Evolutionary conservation across 805 yeast genomes (phyloP).

Genomic region (Yarrowia deformans): DNA sequence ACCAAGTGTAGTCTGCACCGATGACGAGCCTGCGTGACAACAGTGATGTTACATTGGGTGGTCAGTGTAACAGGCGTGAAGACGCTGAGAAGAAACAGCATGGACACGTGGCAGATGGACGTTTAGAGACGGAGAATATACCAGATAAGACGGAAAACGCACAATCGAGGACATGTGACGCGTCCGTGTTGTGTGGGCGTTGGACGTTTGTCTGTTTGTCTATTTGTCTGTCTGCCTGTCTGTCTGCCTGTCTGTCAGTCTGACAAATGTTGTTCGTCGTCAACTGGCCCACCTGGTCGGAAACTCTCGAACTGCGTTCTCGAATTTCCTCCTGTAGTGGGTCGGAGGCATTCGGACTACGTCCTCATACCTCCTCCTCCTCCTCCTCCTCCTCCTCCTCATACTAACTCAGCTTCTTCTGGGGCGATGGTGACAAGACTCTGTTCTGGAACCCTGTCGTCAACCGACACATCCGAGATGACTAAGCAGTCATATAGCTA

Average conservation of each 20-base stretch:
- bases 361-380: neutral
- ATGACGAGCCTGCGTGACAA: too few species aligned
- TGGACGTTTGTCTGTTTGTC: too few species aligned
- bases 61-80: too few species aligned
- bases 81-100: too few species aligned
- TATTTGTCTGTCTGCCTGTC: neutral
- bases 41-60: too few species aligned
- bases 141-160: too few species aligned
- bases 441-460: slow-evolving; percentile 93
- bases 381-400: too few species aligned
- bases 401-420: slow-evolving; percentile 64
- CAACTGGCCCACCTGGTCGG: too few species aligned
- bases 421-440: slow-evolving; percentile 99
- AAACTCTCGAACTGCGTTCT: neutral
- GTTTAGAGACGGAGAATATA: too few species aligned
- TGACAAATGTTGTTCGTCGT: too few species aligned
- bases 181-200: neutral
- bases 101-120: too few species aligned
- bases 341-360: neutral
- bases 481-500: slow-evolving; percentile 34
- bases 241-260: neutral
- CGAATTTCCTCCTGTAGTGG: neutral
- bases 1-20: too few species aligned
- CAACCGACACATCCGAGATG: slow-evolving; percentile 68
- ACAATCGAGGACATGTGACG: neutral